Conservation (phyloP, 495 filamentous ascomycete species). For the Penicillium odoratum region DNA sequence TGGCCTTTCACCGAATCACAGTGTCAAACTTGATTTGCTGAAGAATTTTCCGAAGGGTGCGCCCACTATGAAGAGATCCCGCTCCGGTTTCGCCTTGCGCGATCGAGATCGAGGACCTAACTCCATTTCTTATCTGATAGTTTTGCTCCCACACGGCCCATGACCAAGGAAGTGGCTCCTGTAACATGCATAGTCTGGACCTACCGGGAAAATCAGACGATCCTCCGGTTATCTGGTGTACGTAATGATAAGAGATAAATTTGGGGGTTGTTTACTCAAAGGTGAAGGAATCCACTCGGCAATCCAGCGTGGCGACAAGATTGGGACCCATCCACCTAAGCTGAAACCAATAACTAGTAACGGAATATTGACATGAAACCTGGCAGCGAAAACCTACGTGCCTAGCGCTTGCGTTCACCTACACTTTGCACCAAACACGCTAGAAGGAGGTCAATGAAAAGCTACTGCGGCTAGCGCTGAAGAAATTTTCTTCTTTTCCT, state of each 20-base stretch:
- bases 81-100: neutral
- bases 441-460: neutral
- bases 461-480: neutral
- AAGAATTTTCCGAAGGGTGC: neutral
- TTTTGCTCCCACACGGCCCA: slow-evolving; percentile 10
- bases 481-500: slow-evolving; percentile 3
- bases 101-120: slow-evolving; percentile 21
- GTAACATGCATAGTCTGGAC: neutral
- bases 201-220: neutral
- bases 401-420: neutral
- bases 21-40: neutral
- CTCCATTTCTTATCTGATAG: slow-evolving; percentile 24
- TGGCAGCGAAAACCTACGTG: slow-evolving; percentile 3
- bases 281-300: neutral
- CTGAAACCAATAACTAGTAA: neutral
- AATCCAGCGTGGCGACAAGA: slow-evolving; percentile 2
- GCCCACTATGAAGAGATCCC: neutral
- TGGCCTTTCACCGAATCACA: neutral
- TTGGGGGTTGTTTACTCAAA: neutral
- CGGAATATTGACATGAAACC: neutral
- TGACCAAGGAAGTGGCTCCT: slow-evolving; percentile 21
- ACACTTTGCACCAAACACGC: neutral
- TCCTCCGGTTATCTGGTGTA: slow-evolving; percentile 2
- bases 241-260: slow-evolving; percentile 14
- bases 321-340: neutral